These are phyloP conservation scores for Cnidoscolus chayamansa DNA, from an alignment of 441 rosid genomes.

Conservation along the genomic window DNA sequence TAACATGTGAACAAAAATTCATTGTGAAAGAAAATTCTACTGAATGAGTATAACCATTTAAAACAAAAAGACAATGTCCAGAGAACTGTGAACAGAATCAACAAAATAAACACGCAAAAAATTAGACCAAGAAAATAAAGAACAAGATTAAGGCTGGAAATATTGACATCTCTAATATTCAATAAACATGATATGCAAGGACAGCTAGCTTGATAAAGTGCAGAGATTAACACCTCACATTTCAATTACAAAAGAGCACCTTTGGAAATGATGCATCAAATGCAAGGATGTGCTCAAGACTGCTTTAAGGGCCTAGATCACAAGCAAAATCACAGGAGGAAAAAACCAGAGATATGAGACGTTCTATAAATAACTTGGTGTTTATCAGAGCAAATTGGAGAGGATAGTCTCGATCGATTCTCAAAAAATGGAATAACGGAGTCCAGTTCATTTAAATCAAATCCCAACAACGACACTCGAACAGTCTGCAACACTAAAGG, in stretches of 20 bases:
- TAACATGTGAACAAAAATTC: conserved; percentile 4
- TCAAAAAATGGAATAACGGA: neutral
- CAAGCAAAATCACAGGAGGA: too few relatives aligned
- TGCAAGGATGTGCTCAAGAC: too few relatives aligned
- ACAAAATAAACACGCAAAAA: neutral
- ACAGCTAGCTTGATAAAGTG: too few relatives aligned
- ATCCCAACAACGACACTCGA: conserved; percentile 6
- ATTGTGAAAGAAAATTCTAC: conserved; percentile 5
- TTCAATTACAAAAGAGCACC: too few relatives aligned
- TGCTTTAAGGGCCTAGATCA: too few relatives aligned
- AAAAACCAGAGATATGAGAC: too few relatives aligned
- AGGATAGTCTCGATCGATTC: neutral
- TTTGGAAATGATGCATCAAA: too few relatives aligned
- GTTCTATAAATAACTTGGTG: too few relatives aligned
- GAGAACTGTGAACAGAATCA: neutral
- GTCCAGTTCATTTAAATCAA: neutral
- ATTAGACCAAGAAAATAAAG: neutral
- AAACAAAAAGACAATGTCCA: neutral
- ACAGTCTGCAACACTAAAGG: neutral
- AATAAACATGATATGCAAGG: too few relatives aligned
- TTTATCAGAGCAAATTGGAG: neutral
- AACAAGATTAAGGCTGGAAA: neutral
- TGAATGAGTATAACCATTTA: conserved; percentile 1
- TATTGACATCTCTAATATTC: neutral
- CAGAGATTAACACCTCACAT: too few relatives aligned